Evolutionary conservation across 345 rosid genomes (phyloP).

Genomic region (Limnanthes douglasii): DNA sequence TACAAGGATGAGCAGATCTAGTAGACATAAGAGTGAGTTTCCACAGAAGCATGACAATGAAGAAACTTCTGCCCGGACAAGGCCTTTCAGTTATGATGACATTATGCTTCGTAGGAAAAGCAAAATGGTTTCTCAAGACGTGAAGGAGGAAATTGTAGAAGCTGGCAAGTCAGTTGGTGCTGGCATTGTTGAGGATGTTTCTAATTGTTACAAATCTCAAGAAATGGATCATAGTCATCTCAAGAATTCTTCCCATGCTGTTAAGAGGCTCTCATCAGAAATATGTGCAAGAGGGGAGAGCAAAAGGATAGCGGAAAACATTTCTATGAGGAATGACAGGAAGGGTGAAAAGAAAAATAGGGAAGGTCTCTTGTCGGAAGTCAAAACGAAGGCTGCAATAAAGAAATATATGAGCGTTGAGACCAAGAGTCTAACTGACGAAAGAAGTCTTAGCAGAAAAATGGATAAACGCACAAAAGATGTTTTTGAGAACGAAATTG

Average conservation of each 20-base stretch:
- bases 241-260: conserved; percentile 15
- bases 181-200: conserved; percentile 14
- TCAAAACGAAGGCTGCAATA: conserved; percentile 25
- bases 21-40: too few species aligned
- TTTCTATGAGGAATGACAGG: conserved; percentile 12
- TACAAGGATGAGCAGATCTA: too few species aligned
- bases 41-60: too few species aligned
- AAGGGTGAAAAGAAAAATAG: conserved; percentile 7
- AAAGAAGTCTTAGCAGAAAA: conserved; percentile 18
- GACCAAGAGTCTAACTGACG: conserved; percentile 15
- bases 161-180: conserved; percentile 10
- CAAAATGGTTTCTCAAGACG: conserved; percentile 27
- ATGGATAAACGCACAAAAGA: conserved; percentile 14
- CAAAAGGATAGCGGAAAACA: conserved; percentile 14
- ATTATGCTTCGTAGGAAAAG: conserved; percentile 55
- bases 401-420: conserved; percentile 16
- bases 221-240: conserved; percentile 12
- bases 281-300: conserved; percentile 20
- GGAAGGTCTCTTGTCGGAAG: conserved; percentile 15
- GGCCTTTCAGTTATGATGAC: conserved; percentile 71
- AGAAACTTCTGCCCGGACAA: conserved; percentile 79
- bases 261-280: conserved; percentile 13
- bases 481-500: conserved; percentile 20
- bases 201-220: conserved; percentile 16
- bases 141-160: conserved; percentile 14